Base-by-base conservation (phyloP, 1,284 basidiomycete species). In the Trichosporon faecale region DNA sequence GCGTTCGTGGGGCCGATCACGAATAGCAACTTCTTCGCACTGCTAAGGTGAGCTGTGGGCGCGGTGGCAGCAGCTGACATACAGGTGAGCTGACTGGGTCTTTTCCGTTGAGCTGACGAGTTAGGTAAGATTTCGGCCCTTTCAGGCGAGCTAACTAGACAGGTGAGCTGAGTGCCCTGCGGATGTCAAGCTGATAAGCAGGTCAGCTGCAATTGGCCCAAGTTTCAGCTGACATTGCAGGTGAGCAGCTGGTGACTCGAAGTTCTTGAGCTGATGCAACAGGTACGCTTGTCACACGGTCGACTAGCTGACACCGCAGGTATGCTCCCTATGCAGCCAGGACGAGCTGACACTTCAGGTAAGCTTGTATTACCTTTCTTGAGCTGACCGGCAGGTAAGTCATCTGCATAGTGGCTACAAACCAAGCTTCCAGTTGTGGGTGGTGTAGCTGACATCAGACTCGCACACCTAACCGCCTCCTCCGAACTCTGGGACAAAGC, bases 11-110 rank as follows among this genome's bases (percentile, higher is more conserved):
- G 57, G 18, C 57, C 57, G 57, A 61, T 61, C 31, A 61, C 57
- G 57, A 61, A 61, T 18, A 61, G 57, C 29, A 61, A 61, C 57
- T 61, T 61, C 18, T 61, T 61, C 16, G 57, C 57, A n/a, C 29
- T 61, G 6, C 29, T 61, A 9, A 61, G 57, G 57, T 61, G 57
- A 61, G 57, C 16, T 33, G 7, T 16, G 18, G 16, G 3, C 3
- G 18, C 14, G 21, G n/a, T 52, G 7, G 3, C n/a, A 2, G 25
- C 14, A 60, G 55, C 55, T 60, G 27, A 60, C 27, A 23, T 16
- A 12, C 55, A 60, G 55, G 55, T 60, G 27, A 55, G 52, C 52
- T 55, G n/a, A 8, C n/a, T n/a, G 21, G 52, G 25, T 55, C 23
- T 55, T 12, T 9, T 6, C 14, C 40, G 12, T 12, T 6, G 25